Conservation (phyloP, 306 rosid species). For the Rubus parviflorus region DNA sequence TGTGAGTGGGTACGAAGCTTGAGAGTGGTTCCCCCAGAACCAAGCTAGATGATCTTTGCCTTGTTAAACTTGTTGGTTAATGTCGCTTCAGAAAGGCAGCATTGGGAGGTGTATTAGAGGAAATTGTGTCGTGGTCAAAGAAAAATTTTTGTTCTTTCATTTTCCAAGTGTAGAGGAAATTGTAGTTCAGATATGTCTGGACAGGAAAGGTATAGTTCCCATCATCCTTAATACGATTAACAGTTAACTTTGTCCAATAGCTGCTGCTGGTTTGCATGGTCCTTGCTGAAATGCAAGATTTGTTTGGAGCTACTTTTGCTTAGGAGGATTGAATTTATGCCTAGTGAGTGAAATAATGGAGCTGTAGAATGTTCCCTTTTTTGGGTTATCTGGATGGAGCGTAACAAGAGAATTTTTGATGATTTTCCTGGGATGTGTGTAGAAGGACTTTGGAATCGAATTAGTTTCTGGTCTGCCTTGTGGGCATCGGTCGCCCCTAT, state of each 20-base stretch:
- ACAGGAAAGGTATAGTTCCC: slow-evolving; percentile 15
- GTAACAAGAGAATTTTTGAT: no score
- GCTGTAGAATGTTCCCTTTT: no score
- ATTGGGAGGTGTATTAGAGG: slow-evolving; percentile 4
- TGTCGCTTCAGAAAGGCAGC: neutral
- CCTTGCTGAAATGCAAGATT: neutral
- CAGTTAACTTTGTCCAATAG: neutral
- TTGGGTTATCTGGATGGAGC: no score
- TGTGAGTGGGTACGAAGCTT: slow-evolving; percentile 92
- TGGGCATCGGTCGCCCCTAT: no score
- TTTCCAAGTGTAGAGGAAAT: slow-evolving; percentile 6
- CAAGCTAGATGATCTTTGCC: slow-evolving; percentile 37
- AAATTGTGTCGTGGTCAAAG: slow-evolving; percentile 7
- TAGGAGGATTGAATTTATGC: neutral
- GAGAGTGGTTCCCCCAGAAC: slow-evolving; percentile 86
- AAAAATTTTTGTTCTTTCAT: neutral
- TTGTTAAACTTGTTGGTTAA: slow-evolving; percentile 7
- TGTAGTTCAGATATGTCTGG: slow-evolving; percentile 8
- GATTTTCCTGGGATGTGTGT: no score
- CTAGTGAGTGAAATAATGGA: neutral
- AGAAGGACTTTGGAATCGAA: no score
- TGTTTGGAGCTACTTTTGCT: neutral
- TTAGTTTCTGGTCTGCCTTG: no score
- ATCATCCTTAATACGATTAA: neutral
- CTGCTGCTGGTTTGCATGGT: neutral